Base-by-base conservation (phyloP, 2,329 filamentous ascomycete species). In the Amphichorda felina region DNA sequence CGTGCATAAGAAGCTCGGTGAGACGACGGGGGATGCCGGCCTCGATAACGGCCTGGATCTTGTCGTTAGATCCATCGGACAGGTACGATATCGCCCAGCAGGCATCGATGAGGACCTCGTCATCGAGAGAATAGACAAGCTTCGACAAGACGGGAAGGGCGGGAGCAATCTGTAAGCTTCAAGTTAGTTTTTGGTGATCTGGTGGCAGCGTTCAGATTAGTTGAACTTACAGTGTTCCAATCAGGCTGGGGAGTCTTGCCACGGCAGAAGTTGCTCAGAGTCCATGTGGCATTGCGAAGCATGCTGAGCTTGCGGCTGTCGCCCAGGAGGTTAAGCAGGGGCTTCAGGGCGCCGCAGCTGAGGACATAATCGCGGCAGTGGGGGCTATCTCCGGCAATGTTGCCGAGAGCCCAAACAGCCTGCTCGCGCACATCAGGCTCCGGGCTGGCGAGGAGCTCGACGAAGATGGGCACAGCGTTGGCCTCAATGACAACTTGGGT, bases 71-170 rank as follows among this genome's bases (percentile, higher is more conserved):
- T 30, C 91, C 91, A 60, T 98, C 91, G 3, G 91, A 96, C 15
- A 98, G 77, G 56, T 98, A 98, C 1, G 89, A 96, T 53, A 98
- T 96, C 42, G 91, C 91, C 91, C 91, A 98, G 78, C 91, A 98
- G 40, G 91, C 91, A 61, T 98, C 91, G 51, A 98, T 98, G 41
- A 98, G 69, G 40, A 98, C 91, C 60, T 98, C 91, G 48, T 98
- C 91, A 55, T 98, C 91, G 38, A 98, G 75, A 43, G 91, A 96
- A 66, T 98, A 98, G 41, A 98, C 89, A 25, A 98, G 79, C 71
- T 98, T 98, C 47, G 91, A 78, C 40, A 98, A 78, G 34, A 98
- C 88, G 17, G 91, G 89, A 13, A 98, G 79, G 30, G 91, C 91
- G 25, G 91, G 91, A 36, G 87, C 74, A 56, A 98, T 98, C 87